These are phyloP conservation scores for Daldinia bambusicola DNA, from an alignment of 495 filamentous ascomycete species.

Conservation along the genomic window DNA sequence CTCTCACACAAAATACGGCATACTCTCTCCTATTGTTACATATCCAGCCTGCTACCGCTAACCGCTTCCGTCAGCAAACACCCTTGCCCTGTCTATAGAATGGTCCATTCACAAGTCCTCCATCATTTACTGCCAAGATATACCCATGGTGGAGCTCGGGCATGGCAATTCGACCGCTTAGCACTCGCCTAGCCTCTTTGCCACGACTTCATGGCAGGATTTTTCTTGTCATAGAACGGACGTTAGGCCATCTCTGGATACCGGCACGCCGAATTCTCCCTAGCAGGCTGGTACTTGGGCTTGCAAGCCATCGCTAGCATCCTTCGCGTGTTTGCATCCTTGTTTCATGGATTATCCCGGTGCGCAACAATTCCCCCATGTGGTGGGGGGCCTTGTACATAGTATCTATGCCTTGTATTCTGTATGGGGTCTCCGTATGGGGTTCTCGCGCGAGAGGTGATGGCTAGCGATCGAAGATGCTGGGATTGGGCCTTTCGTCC, in stretches of 20 bases:
- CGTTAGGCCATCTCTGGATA: slow-evolving; percentile 32
- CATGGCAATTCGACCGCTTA: slow-evolving; percentile 40
- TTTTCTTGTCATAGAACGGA: slow-evolving; percentile 13
- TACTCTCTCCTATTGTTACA: slow-evolving; percentile 4
- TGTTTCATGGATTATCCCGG: slow-evolving; percentile 35
- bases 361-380: slow-evolving; percentile 24
- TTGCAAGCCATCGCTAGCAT: slow-evolving; percentile 24
- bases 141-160: slow-evolving; percentile 21
- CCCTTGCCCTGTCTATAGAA: slow-evolving; percentile 22
- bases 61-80: slow-evolving; percentile 37
- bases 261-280: slow-evolving; percentile 27
- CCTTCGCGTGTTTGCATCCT: slow-evolving; percentile 38
- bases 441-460: slow-evolving; percentile 28
- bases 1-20: slow-evolving; percentile 4
- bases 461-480: slow-evolving; percentile 15
- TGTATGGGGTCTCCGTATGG: slow-evolving; percentile 36
- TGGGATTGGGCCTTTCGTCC: slow-evolving; percentile 35
- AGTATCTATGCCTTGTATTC: not conserved
- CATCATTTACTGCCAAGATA: slow-evolving; percentile 31
- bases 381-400: slow-evolving; percentile 25
- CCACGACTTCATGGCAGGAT: slow-evolving; percentile 31
- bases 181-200: slow-evolving; percentile 26
- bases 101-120: slow-evolving; percentile 18
- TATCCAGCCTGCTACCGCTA: slow-evolving; percentile 30
- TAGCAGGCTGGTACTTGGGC: not conserved